These are phyloP conservation scores for Xerocomus potaroensis DNA, from an alignment of 768 basidiomycete genomes.

Conservation along the genomic window DNA sequence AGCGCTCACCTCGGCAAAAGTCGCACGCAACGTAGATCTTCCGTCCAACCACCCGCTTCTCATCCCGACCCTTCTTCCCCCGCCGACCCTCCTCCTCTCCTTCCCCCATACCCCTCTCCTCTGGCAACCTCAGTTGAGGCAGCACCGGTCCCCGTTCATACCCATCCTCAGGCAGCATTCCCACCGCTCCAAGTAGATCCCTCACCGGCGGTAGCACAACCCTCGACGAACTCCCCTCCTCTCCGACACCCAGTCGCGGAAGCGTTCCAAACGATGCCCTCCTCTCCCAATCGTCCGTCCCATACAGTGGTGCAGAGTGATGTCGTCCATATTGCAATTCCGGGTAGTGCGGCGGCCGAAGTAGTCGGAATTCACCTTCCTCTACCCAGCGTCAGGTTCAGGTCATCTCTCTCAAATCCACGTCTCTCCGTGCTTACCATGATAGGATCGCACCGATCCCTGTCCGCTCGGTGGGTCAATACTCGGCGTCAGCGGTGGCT, in stretches of 20 bases:
- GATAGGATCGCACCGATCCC: slow-evolving; percentile 8
- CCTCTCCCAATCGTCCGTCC: slow-evolving; percentile 22
- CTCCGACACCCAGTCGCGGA: slow-evolving; percentile 5
- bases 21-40: slow-evolving; percentile 58
- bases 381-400: slow-evolving; percentile 19
- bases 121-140: slow-evolving; percentile 29
- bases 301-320: slow-evolving; percentile 23
- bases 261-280: slow-evolving; percentile 20
- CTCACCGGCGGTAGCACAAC: slow-evolving; percentile 29
- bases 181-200: slow-evolving; percentile 22
- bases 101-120: slow-evolving; percentile 5
- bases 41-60: slow-evolving; percentile 19
- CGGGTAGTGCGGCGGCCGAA: slow-evolving; percentile 14
- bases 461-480: slow-evolving; percentile 8
- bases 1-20: slow-evolving; percentile 65
- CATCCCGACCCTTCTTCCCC: slow-evolving; percentile 20
- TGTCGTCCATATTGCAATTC: slow-evolving; percentile 25
- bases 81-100: slow-evolving; percentile 12
- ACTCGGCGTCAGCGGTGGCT: slow-evolving; percentile 17
- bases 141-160: slow-evolving; percentile 23
- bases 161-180: slow-evolving; percentile 12
- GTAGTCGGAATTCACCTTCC: slow-evolving; percentile 13
- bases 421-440: slow-evolving; percentile 16
- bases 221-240: slow-evolving; percentile 19
- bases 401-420: background rate